A percentile compares a stretch with the other conserved stretches of the same genome.
These are phyloP conservation scores for Solanum chmielewskii DNA, from an alignment of 257 asterid species.

Conservation along the genomic window DNA sequence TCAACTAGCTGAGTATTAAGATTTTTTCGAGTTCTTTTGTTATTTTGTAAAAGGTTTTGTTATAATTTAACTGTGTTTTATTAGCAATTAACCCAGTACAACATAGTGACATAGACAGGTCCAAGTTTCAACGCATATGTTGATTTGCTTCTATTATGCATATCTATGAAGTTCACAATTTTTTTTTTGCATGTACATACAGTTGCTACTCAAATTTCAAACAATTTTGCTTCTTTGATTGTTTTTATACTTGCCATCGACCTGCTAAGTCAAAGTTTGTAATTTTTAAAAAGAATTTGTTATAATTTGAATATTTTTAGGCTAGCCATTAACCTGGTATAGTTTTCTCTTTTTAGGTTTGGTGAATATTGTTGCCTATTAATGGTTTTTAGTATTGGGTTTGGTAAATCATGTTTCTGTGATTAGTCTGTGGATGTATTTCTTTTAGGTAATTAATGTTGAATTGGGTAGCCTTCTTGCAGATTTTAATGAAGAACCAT, in stretches of 20 bases:
- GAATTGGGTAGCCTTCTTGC: background rate
- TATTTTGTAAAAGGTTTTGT: background rate
- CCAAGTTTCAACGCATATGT: background rate
- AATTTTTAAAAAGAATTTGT: background rate
- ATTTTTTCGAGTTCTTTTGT: background rate
- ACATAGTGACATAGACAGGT: background rate
- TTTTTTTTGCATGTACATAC: background rate
- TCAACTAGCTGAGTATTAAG: background rate
- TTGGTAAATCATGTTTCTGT: background rate
- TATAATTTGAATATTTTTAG: background rate
- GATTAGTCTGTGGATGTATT: background rate
- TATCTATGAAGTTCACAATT: background rate
- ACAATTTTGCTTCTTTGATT: background rate
- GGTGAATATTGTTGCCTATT: background rate
- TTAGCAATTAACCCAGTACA: background rate
- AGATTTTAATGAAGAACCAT: background rate
- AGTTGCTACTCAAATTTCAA: background rate
- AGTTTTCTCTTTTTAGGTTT: background rate
- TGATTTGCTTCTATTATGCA: background rate
- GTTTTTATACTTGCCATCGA: background rate
- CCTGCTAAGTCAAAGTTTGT: background rate
- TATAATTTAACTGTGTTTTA: background rate
- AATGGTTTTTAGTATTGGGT: background rate
- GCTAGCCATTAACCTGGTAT: background rate
- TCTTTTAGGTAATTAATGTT: background rate